Evolutionary conservation across 169 alveolate species (phyloP).

Genomic region (Eimeria mitis): DNA sequence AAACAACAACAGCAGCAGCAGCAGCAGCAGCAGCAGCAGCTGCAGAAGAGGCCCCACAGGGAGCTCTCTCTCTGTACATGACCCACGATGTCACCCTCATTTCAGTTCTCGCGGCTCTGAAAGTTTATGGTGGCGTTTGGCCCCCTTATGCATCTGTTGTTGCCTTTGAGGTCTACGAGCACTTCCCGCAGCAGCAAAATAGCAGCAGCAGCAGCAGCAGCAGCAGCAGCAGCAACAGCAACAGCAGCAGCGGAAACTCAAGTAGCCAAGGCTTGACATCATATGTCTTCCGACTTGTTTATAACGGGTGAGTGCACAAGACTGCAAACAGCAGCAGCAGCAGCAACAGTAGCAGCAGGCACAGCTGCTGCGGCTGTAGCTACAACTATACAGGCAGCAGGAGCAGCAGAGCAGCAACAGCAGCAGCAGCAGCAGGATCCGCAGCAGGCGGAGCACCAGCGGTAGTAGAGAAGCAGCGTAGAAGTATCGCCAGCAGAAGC

Average conservation of each 20-base stretch:
- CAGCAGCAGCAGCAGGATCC: constrained; percentile 3
- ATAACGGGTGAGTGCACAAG: constrained; percentile 23
- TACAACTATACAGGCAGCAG: background rate
- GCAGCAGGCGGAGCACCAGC: constrained; percentile 1
- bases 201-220: constrained; percentile 47
- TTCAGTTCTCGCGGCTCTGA: constrained; percentile 44
- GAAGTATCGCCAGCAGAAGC: background rate
- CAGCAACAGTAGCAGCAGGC: background rate
- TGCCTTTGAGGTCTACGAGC: constrained; percentile 52
- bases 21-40: too few relatives aligned
- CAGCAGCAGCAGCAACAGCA: constrained; percentile 20
- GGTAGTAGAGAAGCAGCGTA: background rate
- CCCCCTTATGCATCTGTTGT: constrained; percentile 43
- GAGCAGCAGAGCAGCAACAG: too few relatives aligned
- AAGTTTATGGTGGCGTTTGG: constrained; percentile 59
- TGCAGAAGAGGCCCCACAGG: background rate
- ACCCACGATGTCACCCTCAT: constrained; percentile 57
- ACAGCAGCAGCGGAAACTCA: too few relatives aligned
- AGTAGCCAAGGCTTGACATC: background rate
- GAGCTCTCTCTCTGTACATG: constrained; percentile 33
- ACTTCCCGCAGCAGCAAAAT: constrained; percentile 29
- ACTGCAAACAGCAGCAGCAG: background rate
- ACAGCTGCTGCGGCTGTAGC: too few relatives aligned
- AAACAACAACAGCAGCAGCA: background rate
- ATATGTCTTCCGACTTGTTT: constrained; percentile 27